Base-by-base conservation (phyloP, 2,329 filamentous ascomycete species). In the Ophiostoma sp. region DNA sequence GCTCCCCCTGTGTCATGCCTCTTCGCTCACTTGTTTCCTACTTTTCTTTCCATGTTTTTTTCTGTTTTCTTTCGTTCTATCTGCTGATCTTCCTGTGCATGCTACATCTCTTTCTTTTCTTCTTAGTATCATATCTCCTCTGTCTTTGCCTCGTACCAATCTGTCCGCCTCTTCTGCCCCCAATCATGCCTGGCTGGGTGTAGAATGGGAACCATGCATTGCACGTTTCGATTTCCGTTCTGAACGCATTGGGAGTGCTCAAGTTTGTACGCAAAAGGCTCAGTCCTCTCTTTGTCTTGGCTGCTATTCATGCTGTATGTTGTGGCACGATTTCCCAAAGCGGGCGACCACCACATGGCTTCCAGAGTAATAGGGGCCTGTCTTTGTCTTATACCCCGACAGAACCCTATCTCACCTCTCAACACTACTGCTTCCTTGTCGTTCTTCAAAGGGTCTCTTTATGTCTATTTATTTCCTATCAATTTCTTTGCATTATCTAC, bases 211-310 rank as follows among this genome's bases (percentile, higher is more conserved):
- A 3, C 42, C 6, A 3, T 44, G 11, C 45, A 49, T 49, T 16
- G 11, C 11, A 16, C 8, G 55, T 38, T 1, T 12, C 49, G 18
- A 18, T 18, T 27, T 8, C 49, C n/a, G n/a, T n/a, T 55, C 27
- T 3, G 12, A 12, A 60, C 55, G 55, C 55, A 60, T 60, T 38
- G 55, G 27, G 55, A 14, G 55, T 38, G 55, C 27, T 60, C 11
- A 27, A 9, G 11, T 18, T n/a, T 27, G 18, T n/a, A 55, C 49
- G 49, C 49, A 55, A 55, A 55, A 55, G 49, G 49, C 49, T 18
- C 66, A 18, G 27, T 52, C 42, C n/a, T 49, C 44, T 47, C 66
- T 67, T 52, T 67, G 66, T 55, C 49, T 55, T 60, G 55, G 18
- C 55, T 12, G 27, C 55, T 38, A 60, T 60, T 60, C 55, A 60